A percentile compares a stretch with the other conserved stretches of the same genome.
Evolutionary conservation across 345 rosid species (phyloP).

Genomic region (Pseudoturritis turrita): DNA sequence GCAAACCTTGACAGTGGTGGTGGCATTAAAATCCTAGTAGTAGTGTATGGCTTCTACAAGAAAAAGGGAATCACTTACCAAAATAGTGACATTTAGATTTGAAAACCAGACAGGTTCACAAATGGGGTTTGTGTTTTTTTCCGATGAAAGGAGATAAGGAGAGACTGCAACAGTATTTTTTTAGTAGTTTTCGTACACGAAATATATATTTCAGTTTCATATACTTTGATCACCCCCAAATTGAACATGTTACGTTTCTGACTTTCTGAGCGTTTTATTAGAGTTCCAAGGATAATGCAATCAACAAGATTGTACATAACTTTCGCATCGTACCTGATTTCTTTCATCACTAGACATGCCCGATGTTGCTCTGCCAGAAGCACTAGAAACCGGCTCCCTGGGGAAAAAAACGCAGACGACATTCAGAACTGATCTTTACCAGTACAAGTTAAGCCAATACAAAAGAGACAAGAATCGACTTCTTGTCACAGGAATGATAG

Average conservation of each 20-base stretch:
- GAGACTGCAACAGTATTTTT: too few species aligned
- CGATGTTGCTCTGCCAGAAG: constrained; percentile 87
- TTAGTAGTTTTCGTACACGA: too few species aligned
- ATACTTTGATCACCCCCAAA: background rate
- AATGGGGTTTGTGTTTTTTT: too few species aligned
- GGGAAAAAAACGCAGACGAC: background rate
- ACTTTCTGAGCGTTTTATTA: background rate
- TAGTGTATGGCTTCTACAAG: constrained; percentile 59
- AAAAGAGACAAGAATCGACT: background rate
- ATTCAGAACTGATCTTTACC: background rate
- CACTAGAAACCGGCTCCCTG: constrained; percentile 96
- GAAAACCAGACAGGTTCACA: too few species aligned
- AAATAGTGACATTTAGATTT: background rate
- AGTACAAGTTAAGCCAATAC: background rate
- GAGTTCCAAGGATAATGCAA: background rate
- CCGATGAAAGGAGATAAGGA: too few species aligned
- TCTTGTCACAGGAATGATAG: background rate
- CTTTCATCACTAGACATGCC: constrained; percentile 98
- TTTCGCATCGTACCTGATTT: constrained; percentile 52
- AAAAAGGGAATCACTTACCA: background rate
- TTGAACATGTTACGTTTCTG: background rate
- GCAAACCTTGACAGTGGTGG: constrained; percentile 88
- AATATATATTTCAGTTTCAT: background rate
- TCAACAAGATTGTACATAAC: background rate
- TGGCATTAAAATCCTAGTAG: constrained; percentile 85